phyloP scores from a whole-genome alignment of 176 grass and related monocot genomes.

The Eragrostis curvula region DNA sequence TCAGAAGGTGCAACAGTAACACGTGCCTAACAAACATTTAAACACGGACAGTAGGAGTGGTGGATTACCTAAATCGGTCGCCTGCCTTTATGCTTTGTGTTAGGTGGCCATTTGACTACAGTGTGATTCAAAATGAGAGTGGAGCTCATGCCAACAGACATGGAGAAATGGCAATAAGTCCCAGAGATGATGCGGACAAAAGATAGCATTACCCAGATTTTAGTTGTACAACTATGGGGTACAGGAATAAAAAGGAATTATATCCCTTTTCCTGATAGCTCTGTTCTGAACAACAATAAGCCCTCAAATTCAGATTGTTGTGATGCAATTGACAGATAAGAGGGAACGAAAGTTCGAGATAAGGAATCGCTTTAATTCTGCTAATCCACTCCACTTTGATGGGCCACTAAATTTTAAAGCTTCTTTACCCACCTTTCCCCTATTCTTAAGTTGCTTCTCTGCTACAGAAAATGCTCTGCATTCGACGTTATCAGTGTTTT shows the following conservation, averaged over 20 bases:
- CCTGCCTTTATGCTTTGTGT: neutral
- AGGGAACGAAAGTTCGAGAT: slow-evolving; percentile 22
- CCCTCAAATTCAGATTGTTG: neutral
- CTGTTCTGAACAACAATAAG: slow-evolving; percentile 7
- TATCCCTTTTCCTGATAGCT: slow-evolving; percentile 9
- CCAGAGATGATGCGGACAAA: neutral
- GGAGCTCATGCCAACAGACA: slow-evolving; percentile 7
- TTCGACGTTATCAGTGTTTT: neutral
- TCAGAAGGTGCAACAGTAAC: neutral
- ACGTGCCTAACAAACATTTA: neutral
- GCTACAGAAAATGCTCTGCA: neutral
- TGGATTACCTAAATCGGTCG: slow-evolving; percentile 28
- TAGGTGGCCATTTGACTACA: slow-evolving; percentile 17
- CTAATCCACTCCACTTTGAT: slow-evolving; percentile 32
- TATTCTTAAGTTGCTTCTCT: slow-evolving; percentile 24
- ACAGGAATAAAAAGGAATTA: neutral
- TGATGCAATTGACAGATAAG: neutral
- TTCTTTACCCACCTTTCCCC: neutral
- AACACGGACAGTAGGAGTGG: slow-evolving; percentile 3
- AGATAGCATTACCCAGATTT: neutral
- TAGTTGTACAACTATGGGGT: neutral
- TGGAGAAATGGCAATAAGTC: slow-evolving; percentile 24
- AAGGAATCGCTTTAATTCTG: slow-evolving; percentile 33
- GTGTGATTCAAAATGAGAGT: neutral
- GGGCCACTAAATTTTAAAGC: slow-evolving; percentile 3